Evolutionary conservation across 208 protist species (phyloP), one percentile per base, ranked within the genome.

Genomic region (Crithidia sp.): DNA sequence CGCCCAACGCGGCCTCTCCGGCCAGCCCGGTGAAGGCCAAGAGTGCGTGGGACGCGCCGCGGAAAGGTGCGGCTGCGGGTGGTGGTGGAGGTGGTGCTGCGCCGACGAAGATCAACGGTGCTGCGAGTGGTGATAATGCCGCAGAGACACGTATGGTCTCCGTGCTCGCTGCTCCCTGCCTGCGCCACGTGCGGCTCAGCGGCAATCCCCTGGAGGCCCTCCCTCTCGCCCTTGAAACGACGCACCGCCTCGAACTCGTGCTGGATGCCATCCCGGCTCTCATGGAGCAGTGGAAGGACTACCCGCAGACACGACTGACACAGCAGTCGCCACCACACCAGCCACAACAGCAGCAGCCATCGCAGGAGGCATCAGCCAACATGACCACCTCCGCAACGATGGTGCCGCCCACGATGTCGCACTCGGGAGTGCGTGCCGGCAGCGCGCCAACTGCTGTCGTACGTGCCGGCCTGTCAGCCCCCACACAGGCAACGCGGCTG

Each of bases 241-340:
- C 77, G 8, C 67, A 72, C 36, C 67, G 57, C 19, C 62, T 96
- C 19, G 74, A 94, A 67, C 81, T 97, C 40, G 81, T 92, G 7
- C 60, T 97, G 17, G 90, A 95, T 74, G 87, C 86, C 57, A 76
- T 84, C 43, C 90, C 90, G 2, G 72, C 67, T 2, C 76, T 97
- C 36, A 82, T 90, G 75, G 71, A 79, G 54, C 74, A 92, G 83
- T 97, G 91, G 89, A 69, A 82, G 5, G 49, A 60, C 8, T 62
- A 85, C 40, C 56, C 90, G 40, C 56, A 66, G 60, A 56, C 3
- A 40, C 53, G 7, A 6, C 44, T 40, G 57, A 2, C 40, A 4
- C 19, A 7, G 8, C 47, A 28, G 28, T 28, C 28, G 28, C 28
- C 28, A 28, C 52, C 37, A 45, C 5, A 41, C 56, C 19, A 61